A percentile compares a stretch with the other conserved stretches of the same genome.
Evolutionary conservation across 2,329 filamentous ascomycete genomes (phyloP).

Genomic region (Thelonectria rubi): DNA sequence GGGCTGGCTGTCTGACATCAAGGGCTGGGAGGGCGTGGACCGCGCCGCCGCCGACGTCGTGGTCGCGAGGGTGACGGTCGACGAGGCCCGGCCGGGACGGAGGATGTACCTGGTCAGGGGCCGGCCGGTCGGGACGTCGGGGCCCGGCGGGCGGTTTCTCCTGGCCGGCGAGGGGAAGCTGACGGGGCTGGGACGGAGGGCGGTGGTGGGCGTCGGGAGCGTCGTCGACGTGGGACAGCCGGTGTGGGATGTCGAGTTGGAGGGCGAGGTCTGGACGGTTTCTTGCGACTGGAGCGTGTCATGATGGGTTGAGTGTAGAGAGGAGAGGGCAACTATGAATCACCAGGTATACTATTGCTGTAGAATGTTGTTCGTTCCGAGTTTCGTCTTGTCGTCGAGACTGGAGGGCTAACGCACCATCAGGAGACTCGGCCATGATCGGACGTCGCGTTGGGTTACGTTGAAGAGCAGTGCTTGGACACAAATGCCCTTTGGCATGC

Average conservation of each 20-base stretch:
- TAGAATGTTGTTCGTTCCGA: no score
- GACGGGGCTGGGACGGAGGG: conserved; percentile 47
- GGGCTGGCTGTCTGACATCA: conserved; percentile 53
- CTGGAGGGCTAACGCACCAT: no score
- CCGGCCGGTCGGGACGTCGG: conserved; percentile 8
- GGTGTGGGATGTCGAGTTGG: conserved; percentile 50
- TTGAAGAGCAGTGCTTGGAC: no score
- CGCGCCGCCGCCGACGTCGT: conserved; percentile 24
- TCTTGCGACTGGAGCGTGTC: conserved; percentile 50
- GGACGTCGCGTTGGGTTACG: no score
- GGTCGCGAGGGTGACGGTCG: conserved; percentile 42
- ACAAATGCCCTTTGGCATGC: no score
- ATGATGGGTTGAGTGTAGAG: conserved; percentile 12
- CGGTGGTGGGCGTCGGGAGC: conserved; percentile 42
- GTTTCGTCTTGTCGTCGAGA: no score
- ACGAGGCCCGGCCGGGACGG: conserved; percentile 44
- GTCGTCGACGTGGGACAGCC: conserved; percentile 48
- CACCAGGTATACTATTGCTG: not conserved
- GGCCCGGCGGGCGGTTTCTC: conserved; percentile 39
- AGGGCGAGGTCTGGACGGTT: conserved; percentile 49
- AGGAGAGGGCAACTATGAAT: not conserved
- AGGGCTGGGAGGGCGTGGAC: conserved; percentile 44
- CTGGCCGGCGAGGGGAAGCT: conserved; percentile 51
- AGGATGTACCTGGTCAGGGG: conserved; percentile 49
- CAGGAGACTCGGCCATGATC: no score